Evolutionary conservation across 2,329 filamentous ascomycete genomes (phyloP), one percentile per base, ranked within the genome.

Genomic region (Cercospora brassicicola): DNA sequence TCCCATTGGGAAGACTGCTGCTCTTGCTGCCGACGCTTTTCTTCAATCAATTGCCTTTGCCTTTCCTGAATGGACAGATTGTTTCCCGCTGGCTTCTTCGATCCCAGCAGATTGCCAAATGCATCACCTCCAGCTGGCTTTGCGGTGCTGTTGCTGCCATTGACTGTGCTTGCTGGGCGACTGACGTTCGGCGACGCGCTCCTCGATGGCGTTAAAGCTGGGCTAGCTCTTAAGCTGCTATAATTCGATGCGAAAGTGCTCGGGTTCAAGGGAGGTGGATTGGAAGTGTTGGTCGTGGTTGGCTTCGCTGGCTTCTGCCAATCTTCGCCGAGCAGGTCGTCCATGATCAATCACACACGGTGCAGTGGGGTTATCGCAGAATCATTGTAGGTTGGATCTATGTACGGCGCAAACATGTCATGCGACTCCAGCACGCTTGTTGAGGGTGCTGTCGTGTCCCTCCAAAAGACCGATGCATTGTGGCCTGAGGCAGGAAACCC

Each of bases 1-100:
- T 95, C 92, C 74, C 89, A 87, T 77, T 89, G 87, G 74, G 86
- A 90, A 74, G 86, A 87, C 76, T 88, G 87, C 77, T 94, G 90
- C 67, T 90, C 90, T 69, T 93, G 91, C 78, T 94, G 91, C 68
- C 87, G 87, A 70, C 88, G 86, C 79, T 92, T 91, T 75, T 93
- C 90, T 79, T 96, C 92, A 72, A 91, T 87, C 72, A 97, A 81
- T 69, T 88, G 90, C 75, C 83, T 86, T 78, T 91, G 89, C 62
- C 88, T 85, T 75, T 90, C 88, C 65, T 87, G 81, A 8, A 91
- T 82, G 1, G 88, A 88, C 15, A 97, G 83, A 71, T 91, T 95
- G 78, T 89, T 90, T n/a, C 39, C 87, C 64, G 81, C 72, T 77
- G 68, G 87, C 78, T 89, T 89, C 61, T 85, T 81, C 31, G 85